These are phyloP conservation scores for Boletus pseudopeckii DNA, from an alignment of 768 basidiomycete species.

Conservation along the genomic window DNA sequence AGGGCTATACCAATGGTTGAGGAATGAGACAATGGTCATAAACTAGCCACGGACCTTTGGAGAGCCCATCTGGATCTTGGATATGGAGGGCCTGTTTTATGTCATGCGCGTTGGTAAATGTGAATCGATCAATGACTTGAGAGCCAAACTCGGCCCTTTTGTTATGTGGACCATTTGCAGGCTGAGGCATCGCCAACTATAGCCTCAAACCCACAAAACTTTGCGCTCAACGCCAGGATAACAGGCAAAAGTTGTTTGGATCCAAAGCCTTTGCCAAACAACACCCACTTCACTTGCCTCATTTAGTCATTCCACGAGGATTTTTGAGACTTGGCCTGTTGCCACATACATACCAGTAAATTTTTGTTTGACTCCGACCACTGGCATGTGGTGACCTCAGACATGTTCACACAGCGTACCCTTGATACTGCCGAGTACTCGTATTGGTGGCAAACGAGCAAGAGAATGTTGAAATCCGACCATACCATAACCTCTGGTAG, in stretches of 20 bases:
- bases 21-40: background rate
- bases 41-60: conserved; percentile 21
- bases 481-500: no score
- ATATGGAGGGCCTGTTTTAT: conserved; percentile 17
- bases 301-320: background rate
- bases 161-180: conserved; percentile 4
- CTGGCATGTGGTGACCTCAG: no score
- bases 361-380: no score
- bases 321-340: no score
- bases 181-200: conserved; percentile 21
- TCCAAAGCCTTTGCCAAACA: conserved; percentile 25
- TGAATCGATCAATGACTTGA: conserved; percentile 5
- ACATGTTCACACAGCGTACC: no score
- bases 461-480: no score
- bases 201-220: background rate
- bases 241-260: conserved; percentile 24
- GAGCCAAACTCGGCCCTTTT: conserved; percentile 26
- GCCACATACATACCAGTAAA: no score
- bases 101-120: conserved; percentile 22
- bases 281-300: background rate
- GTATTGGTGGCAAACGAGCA: no score
- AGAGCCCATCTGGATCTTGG: conserved; percentile 12
- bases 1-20: conserved; percentile 34
- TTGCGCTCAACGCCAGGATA: background rate
- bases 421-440: no score